Base-by-base conservation (phyloP, 139 green algal genomes). In the Auxenochlorella pyrenoidosa region DNA sequence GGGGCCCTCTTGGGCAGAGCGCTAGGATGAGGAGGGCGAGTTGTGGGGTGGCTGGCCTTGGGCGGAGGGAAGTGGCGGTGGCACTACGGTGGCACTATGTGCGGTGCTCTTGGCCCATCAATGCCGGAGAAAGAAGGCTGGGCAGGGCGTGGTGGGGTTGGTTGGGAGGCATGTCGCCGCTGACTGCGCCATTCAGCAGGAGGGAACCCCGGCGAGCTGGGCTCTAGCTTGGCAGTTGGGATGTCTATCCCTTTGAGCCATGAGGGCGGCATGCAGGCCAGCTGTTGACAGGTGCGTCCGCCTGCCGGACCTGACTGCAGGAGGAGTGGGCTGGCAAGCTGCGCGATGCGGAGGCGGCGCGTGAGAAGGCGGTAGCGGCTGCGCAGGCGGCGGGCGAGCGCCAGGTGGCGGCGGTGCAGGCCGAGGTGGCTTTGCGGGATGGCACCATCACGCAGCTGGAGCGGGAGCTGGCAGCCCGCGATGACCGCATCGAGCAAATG, bases 321-420 rank as follows among this genome's bases (percentile, higher is more conserved):
- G 41, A 75, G 30, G 80, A 85, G 63, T 85, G 80, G 80, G 6
- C 13, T 32, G 40, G 80, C 60, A 85, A 76, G 82, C 43, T 87
- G 83, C 44, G 59, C 36, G 43, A 82, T 13, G 78, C 65, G 54
- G n/a, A 79, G 36, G 68, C 41, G 16, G 75, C 73, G 1, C 78
- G 60, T 21, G 60, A 77, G 71, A 75, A 30, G 24, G 18, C 26
- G 66, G 41, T 83, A 54, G 51, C 70, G 41, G 43, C 75, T 30
- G 78, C 47, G 63, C 58, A 76, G 41, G 63, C 36, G 19, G 71
- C 70, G 5, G 83, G 54, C n/a, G 68, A 72, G 66, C 86, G 32
- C 26, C 71, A 47, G 44, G 77, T 71, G 38, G 63, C 70, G 71
- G 76, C 70, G 22, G 58, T 73, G 8, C 82, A 79, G 68, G 82